Base-by-base conservation (phyloP, 768 basidiomycete species). In the Trichaptum fuscoviolaceum region DNA sequence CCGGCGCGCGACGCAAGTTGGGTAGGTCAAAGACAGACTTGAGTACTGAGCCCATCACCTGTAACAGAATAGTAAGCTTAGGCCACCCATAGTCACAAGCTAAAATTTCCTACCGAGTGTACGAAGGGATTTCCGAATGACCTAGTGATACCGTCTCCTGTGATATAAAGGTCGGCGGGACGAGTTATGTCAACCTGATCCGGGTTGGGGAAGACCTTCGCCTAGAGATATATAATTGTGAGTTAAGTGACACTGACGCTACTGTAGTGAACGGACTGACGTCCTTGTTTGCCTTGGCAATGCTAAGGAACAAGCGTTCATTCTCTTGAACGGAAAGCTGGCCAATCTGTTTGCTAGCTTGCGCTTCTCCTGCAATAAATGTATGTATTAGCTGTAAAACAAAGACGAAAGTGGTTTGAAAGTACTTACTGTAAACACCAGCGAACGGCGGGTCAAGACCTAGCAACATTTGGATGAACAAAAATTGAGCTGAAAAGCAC, bases 361-460 rank as follows among this genome's bases (percentile, higher is more conserved):
- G 74, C 0, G 84, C 82, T 65, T 83, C 73, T 63, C 87, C 86
- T 82, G 65, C 27, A 52, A 34, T 15, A 15, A 66, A 27, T 36
- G 58, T n/a, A 23, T 66, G 9, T 9, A n/a, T 25, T 1, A 26
- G 10, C 62, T 23, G 60, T 36, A 17, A 63, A 12, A 9, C 35
- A 65, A 34, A 7, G 35, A 65, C 57, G 57, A 65, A 35, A 68
- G 23, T 15, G 15, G 15, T 3, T 12, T 52, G 30, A 30, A 8
- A 27, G 27, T 9, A 76, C 84, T 69, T 72, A 86, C 89, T 89
- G 71, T 83, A 87, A 35, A 85, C 83, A 65, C 92, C 91, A 64
- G 81, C 83, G 79, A 93, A 87, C 2, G 87, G 83, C 10, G 92
- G 90, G 58, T 89, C 87, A 62, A 91, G 79, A 64, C 92, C 90